Evolutionary conservation across 305 asterid species (phyloP).

Genomic region (Lippia alba): DNA sequence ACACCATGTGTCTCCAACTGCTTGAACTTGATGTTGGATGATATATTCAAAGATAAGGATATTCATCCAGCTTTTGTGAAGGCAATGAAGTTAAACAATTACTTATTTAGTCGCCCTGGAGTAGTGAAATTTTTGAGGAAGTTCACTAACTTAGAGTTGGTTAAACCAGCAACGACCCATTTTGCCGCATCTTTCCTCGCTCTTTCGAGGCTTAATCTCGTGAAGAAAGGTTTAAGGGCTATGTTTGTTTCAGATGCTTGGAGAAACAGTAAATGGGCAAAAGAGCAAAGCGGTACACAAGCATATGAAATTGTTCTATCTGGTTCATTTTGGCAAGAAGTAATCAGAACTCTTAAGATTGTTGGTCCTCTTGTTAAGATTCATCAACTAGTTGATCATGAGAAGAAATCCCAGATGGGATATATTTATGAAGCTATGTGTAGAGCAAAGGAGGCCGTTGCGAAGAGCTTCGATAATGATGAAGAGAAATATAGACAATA

Average conservation of each 20-base stretch:
- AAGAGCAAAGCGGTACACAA: neutral
- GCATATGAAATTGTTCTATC: neutral
- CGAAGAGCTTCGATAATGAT: neutral
- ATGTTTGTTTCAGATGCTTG: neutral
- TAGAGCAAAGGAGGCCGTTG: constrained; percentile 5
- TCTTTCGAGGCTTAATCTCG: neutral
- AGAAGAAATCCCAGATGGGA: constrained; percentile 18
- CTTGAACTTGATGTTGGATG: neutral
- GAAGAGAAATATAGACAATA: constrained; percentile 1
- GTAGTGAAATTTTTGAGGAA: neutral
- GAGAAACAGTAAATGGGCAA: neutral
- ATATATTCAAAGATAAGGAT: neutral
- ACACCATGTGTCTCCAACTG: neutral
- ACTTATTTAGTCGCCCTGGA: neutral
- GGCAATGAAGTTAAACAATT: neutral
- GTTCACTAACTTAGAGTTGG: neutral
- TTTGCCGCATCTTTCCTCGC: neutral
- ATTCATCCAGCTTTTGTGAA: neutral
- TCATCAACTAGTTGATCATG: neutral
- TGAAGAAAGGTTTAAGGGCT: neutral
- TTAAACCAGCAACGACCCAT: neutral
- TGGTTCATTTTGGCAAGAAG: neutral
- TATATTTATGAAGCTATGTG: constrained; percentile 17
- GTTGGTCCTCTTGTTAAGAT: neutral
- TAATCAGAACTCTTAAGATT: neutral